phyloP scores from a whole-genome alignment of 106 monocot species.

The Dioscorea alata region DNA sequence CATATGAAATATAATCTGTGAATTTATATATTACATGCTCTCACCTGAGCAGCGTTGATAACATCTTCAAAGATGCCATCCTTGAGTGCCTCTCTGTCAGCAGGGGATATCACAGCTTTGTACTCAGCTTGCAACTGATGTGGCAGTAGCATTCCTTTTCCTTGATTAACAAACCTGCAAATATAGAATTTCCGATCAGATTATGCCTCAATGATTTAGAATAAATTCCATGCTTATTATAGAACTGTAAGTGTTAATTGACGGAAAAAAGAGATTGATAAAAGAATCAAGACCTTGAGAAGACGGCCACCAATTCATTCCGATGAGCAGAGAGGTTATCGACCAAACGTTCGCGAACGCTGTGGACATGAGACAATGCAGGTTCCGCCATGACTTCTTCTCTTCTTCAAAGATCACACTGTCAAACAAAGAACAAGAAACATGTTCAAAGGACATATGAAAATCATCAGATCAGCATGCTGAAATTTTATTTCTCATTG shows the following conservation, averaged over 20 bases:
- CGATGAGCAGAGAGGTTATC: constrained; percentile 65
- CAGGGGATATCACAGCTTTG: constrained; percentile 38
- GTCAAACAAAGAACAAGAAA: not conserved
- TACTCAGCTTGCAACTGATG: constrained; percentile 76
- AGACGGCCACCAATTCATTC: constrained; percentile 55
- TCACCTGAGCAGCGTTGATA: constrained; percentile 63
- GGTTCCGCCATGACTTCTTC: constrained; percentile 28
- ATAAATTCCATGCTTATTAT: too few relatives aligned
- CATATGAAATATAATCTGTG: not conserved
- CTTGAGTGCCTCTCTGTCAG: constrained; percentile 39
- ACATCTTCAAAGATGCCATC: constrained; percentile 58
- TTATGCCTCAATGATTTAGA: too few relatives aligned
- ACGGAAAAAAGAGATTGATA: too few relatives aligned
- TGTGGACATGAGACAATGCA: constrained; percentile 39
- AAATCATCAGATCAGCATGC: not conserved
- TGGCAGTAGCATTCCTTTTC: constrained; percentile 85
- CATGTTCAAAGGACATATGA: not conserved
- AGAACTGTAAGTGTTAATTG: too few relatives aligned
- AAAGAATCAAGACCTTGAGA: constrained; percentile 42
- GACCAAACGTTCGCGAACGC: constrained; percentile 53
- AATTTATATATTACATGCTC: not conserved
- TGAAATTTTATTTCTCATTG: too few relatives aligned
- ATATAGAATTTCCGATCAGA: not conserved
- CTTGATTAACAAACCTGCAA: constrained; percentile 80
- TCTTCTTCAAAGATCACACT: not conserved